A percentile compares a stretch with the other conserved stretches of the same genome.
phyloP scores from a whole-genome alignment of 2,329 filamentous ascomycete species.

The Fusarium nanum region DNA sequence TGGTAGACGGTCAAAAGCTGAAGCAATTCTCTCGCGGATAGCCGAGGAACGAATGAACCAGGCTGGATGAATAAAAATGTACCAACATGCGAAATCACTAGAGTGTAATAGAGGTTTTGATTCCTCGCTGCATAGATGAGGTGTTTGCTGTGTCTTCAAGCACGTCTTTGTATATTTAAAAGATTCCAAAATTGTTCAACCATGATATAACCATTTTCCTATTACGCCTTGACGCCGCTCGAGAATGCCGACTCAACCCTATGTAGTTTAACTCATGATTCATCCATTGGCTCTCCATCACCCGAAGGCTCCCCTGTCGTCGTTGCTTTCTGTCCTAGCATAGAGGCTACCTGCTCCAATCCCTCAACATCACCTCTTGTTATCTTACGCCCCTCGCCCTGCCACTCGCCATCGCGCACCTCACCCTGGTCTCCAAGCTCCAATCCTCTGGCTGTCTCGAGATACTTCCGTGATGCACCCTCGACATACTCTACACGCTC shows the following conservation, averaged over 20 bases:
- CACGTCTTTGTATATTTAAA: conserved; percentile 30
- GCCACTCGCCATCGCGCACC: conserved; percentile 73
- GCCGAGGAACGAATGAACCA: neutral
- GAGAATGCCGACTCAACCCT: neutral
- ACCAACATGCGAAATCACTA: conserved; percentile 4
- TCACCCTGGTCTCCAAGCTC: conserved; percentile 72
- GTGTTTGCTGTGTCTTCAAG: conserved; percentile 17
- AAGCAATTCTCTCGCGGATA: conserved; percentile 4
- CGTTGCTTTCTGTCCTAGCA: conserved; percentile 53
- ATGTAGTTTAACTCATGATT: conserved; percentile 33
- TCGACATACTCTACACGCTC: conserved; percentile 88
- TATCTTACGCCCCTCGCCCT: conserved; percentile 63
- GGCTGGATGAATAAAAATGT: neutral
- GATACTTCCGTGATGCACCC: conserved; percentile 77
- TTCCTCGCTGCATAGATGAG: conserved; percentile 33
- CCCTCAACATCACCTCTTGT: conserved; percentile 67
- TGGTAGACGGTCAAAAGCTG: conserved; percentile 49
- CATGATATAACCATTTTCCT: conserved; percentile 11
- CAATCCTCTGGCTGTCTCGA: conserved; percentile 76
- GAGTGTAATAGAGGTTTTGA: conserved; percentile 36
- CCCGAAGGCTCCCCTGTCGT: neutral
- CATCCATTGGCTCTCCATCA: conserved; percentile 47
- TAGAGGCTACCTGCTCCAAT: conserved; percentile 62
- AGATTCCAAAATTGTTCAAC: conserved; percentile 6
- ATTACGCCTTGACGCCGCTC: conserved; percentile 30